phyloP scores from a whole-genome alignment of 495 filamentous ascomycete genomes.

The Penicillium flavigenum region DNA sequence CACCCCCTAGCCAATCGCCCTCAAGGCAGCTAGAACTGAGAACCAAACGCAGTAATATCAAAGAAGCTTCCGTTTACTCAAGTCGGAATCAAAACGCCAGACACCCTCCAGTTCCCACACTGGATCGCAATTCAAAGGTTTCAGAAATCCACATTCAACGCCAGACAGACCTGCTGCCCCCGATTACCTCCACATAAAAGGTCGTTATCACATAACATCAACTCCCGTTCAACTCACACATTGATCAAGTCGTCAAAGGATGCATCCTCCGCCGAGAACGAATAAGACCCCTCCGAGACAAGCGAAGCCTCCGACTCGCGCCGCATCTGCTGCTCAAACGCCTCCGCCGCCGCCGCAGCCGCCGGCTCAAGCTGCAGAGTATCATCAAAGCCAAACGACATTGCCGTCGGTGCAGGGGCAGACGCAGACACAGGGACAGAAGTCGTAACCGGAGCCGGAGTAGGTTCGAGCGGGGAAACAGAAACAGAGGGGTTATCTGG shows the following conservation, averaged over 20 bases:
- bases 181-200: constrained; percentile 4
- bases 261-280: constrained; percentile 33
- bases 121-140: constrained; percentile 17
- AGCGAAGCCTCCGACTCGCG: constrained; percentile 32
- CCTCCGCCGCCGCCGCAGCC: constrained; percentile 17
- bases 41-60: constrained; percentile 1
- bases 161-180: constrained; percentile 6
- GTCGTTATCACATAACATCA: neutral
- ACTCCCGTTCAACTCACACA: constrained; percentile 13
- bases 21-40: constrained; percentile 5
- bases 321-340: constrained; percentile 34
- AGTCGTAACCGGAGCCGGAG: constrained; percentile 1
- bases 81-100: constrained; percentile 17
- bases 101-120: constrained; percentile 23
- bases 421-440: constrained; percentile 10
- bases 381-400: constrained; percentile 44
- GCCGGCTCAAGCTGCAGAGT: constrained; percentile 30
- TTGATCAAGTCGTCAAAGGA: constrained; percentile 39
- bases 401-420: constrained; percentile 7
- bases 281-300: constrained; percentile 32
- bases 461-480: constrained; percentile 14
- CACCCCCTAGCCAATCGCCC: neutral
- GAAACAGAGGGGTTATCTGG: constrained; percentile 15
- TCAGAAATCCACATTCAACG: constrained; percentile 8
- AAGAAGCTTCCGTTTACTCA: constrained; percentile 4